Base-by-base conservation (phyloP, 2,329 filamentous ascomycete genomes). In the Aspergillus piperis region DNA sequence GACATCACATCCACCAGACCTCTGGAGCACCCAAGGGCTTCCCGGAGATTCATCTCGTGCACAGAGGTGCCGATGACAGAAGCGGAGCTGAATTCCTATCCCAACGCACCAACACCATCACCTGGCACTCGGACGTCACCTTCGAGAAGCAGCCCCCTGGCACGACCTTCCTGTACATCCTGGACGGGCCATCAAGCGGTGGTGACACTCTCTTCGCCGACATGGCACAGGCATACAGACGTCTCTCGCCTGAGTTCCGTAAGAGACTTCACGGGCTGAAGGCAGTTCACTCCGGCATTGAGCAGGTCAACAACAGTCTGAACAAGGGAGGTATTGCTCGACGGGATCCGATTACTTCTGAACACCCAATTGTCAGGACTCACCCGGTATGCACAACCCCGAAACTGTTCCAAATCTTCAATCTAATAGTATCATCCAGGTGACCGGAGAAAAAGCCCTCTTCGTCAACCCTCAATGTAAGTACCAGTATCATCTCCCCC, bases 131-230 rank as follows among this genome's bases (percentile, higher is more conserved):
- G 0, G 92, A 96, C 67, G 88, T 96, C 1, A 90, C 90, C 0
- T 96, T 96, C 72, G 93, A 96, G 79, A 80, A 85, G 66, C 92
- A 97, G 77, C 92, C 93, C 1, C 92, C 93, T 0, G 91, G 92
- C 30, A 96, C 92, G 0, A 96, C 93, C 0, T 96, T 96, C 77
- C 77, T 96, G 38, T 96, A 96, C 72, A 83, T 92, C 53, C 84
- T 97, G n/a, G 92, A 96, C 71, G 88, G 86, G 48, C 92, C 92
- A 1, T 82, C 85, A 41, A 88, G 86, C 0, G 92, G 92, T 38
- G 93, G 92, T 51, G 92, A 96, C 72, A 96, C 92, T 0, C 79
- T 96, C 3, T 96, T 96, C 70, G 86, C 83, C 49, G 90, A 96
- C 72, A 86, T 89, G 67, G 91, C 83, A 0, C 89, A 90, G 75